Conservation (phyloP, 345 rosid species). For the Lumnitzera racemosa region DNA sequence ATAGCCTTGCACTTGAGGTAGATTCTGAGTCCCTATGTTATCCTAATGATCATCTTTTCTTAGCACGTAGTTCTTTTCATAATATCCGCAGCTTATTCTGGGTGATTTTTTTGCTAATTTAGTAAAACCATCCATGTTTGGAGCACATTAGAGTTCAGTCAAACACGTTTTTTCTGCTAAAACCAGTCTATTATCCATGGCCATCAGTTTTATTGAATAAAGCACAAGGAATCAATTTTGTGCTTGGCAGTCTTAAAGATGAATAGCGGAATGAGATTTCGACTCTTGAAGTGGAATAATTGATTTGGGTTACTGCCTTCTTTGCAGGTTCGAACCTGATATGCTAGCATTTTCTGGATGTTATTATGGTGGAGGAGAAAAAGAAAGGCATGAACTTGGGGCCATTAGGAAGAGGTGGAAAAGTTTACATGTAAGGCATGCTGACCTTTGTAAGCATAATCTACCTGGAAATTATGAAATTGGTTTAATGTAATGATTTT, state of each 20-base stretch:
- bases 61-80: no score
- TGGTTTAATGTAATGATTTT: no score
- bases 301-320: no score
- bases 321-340: slow-evolving; percentile 81
- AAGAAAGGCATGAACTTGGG: slow-evolving; percentile 69
- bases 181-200: background rate
- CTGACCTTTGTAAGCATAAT: no score
- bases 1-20: slow-evolving; percentile 91
- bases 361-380: slow-evolving; percentile 83
- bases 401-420: slow-evolving; percentile 82
- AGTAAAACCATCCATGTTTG: no score
- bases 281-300: no score
- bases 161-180: no score
- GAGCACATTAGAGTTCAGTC: no score
- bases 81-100: no score
- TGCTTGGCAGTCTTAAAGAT: background rate
- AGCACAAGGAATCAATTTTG: no score
- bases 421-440: slow-evolving; percentile 57
- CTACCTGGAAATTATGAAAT: slow-evolving; percentile 2
- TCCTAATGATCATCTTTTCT: background rate
- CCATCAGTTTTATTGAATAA: slow-evolving; percentile 8
- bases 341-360: slow-evolving; percentile 99
- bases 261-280: background rate
- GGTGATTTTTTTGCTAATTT: no score
- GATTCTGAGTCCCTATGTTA: background rate